Evolutionary conservation across 352 stramenopile genomes (phyloP), one percentile per base, ranked within the genome.

Genomic region (Pythium oligandrum): DNA sequence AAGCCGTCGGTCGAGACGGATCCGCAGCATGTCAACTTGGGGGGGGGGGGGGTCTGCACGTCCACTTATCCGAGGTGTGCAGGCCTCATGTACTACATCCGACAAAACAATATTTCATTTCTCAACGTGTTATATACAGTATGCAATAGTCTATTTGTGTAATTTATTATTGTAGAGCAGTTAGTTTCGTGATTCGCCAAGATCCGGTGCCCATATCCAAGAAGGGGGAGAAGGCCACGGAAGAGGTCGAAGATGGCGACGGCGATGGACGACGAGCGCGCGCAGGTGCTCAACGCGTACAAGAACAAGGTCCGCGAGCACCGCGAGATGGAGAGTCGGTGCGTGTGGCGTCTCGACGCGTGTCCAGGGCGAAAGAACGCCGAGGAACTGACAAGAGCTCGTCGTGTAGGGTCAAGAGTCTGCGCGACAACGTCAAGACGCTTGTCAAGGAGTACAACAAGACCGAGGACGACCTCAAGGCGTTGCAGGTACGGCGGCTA

Each of bases 381-480:
- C 38, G 7, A 54, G 10, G 40, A 11, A 50, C 39, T 57, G 12
- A 55, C 49, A 53, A 43, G 47, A 40, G 12, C 4, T 6, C 34
- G 12, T 45, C 32, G 38, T 58, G 39, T 44, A 96, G 95, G 39
- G 82, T 99, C 32, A 99, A 98, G 79, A 94, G 85, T 59, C 96
- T 98, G 83, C 88, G 97, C 39, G 87, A 98, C 61, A 96, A 99
- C 63, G 90, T 98, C 37, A 98, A 97, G 63, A 80, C 83, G 33
- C 83, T 99, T 5, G 87, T 98, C 37, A 92, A 88, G 53, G 92
- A 98, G 51, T 99, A 98, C 75, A 96, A 99, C 80, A 98, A 99
- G 83, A 99, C 97, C 36, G 97, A 99, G 65, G 94, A 99, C 53
- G 96, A 99, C 67, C 85, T 99, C 42, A 97, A 97, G 67, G 97